Conservation (phyloP, 2,329 filamentous ascomycete species). For the Exophiala dermatitidis region DNA sequence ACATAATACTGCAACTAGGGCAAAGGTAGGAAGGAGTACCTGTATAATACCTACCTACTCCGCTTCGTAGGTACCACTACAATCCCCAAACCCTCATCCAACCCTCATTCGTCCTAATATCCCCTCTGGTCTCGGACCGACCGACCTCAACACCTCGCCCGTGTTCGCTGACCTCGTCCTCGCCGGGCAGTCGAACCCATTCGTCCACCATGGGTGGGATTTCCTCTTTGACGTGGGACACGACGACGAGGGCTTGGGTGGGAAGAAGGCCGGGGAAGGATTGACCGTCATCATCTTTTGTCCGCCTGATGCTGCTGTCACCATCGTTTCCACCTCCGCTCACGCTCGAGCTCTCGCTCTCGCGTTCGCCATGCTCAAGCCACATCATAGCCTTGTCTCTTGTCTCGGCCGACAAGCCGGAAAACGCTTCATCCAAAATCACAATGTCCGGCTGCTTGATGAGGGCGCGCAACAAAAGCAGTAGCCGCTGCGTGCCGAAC, state of each 20-base stretch:
- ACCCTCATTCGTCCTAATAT: conserved; percentile 18
- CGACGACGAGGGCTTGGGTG: conserved; percentile 78
- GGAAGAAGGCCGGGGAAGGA: conserved; percentile 56
- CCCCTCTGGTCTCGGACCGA: conserved; percentile 5
- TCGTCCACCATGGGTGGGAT: conserved; percentile 75
- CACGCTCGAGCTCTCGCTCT: no score
- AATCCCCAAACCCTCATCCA: conserved; percentile 27
- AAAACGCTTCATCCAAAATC: conserved; percentile 81
- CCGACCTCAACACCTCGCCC: conserved; percentile 20
- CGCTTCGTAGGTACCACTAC: background rate
- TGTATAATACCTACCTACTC: background rate
- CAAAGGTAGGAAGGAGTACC: no score
- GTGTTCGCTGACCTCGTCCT: conserved; percentile 25
- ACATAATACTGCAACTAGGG: no score
- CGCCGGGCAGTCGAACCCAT: conserved; percentile 70
- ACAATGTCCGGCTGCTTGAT: conserved; percentile 75
- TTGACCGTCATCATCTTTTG: background rate
- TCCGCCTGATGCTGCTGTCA: no score
- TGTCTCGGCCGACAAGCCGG: conserved; percentile 71
- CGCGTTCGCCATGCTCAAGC: conserved; percentile 51
- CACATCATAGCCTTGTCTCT: conserved; percentile 84
- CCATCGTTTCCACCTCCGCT: no score
- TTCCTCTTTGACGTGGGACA: conserved; percentile 85
- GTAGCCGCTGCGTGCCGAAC: conserved; percentile 75
- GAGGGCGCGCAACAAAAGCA: conserved; percentile 74